phyloP scores from a whole-genome alignment of 192 early-diverging fungal genomes.

The Dispira simplex region DNA sequence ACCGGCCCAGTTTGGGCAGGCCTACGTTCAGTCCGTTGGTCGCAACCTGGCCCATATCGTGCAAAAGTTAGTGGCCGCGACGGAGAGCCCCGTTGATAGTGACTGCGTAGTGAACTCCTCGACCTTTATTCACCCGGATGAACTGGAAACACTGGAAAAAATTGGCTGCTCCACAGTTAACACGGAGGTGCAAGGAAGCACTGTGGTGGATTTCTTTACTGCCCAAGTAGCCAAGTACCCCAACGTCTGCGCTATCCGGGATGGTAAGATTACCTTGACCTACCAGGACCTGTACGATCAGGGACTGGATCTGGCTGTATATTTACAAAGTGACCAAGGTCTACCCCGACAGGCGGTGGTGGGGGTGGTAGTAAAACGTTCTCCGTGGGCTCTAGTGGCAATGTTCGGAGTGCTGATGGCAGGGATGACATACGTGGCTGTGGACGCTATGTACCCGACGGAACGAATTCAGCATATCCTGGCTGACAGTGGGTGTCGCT shows the following conservation, averaged over 20 bases:
- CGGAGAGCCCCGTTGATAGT: no score
- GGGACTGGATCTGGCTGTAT: no score
- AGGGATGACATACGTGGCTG: conserved; percentile 1
- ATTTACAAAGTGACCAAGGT: no score
- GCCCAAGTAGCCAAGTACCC: background rate
- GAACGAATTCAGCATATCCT: background rate
- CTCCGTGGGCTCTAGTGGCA: background rate
- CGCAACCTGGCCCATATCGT: background rate
- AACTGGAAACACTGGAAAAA: no score
- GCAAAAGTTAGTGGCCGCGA: no score
- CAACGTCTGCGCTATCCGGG: background rate
- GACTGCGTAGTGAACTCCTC: no score
- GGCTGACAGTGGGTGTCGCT: background rate
- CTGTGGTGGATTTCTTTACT: background rate
- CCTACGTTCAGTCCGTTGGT: background rate
- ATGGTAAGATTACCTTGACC: no score
- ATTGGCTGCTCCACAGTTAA: no score
- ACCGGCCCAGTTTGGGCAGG: background rate
- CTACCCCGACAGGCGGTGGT: background rate
- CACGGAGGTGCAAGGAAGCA: background rate
- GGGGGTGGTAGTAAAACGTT: background rate
- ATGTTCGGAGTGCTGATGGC: conserved; percentile 6
- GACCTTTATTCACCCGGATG: no score
- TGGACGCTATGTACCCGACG: background rate
- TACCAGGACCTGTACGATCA: no score